These are phyloP conservation scores for Trichodelitschia bisporula DNA, from an alignment of 495 filamentous ascomycete genomes.

Conservation along the genomic window DNA sequence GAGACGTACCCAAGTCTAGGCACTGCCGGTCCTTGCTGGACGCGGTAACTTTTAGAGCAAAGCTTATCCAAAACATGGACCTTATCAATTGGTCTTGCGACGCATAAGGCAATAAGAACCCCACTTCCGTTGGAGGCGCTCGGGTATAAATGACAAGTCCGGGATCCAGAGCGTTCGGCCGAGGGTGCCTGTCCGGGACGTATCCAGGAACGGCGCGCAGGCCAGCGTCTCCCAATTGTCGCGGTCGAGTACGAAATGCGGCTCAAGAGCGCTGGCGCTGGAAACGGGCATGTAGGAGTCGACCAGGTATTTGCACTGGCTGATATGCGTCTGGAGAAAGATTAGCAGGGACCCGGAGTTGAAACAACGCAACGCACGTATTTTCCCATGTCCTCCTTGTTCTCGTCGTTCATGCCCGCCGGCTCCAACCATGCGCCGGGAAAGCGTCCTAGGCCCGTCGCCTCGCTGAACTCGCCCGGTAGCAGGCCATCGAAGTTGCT, in stretches of 20 bases:
- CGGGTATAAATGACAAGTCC: conserved; percentile 41
- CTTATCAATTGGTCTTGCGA: too few relatives aligned
- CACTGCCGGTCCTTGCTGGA: too few relatives aligned
- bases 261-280: conserved; percentile 33
- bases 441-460: conserved; percentile 33
- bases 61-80: too few relatives aligned
- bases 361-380: conserved; percentile 30
- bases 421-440: conserved; percentile 60
- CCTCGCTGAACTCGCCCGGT: conserved; percentile 72
- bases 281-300: conserved; percentile 55
- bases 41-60: too few relatives aligned
- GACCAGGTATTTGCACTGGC: conserved; percentile 57
- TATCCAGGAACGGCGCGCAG: conserved; percentile 63
- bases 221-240: conserved; percentile 47
- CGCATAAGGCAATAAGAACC: conserved; percentile 60
- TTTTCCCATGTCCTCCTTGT: conserved; percentile 68
- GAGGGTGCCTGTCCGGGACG: conserved; percentile 41
- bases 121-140: conserved; percentile 45
- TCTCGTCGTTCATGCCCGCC: conserved; percentile 76
- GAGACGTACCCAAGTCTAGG: too few relatives aligned
- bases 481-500: conserved; percentile 76
- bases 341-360: background rate
- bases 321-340: conserved; percentile 21
- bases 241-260: conserved; percentile 43
- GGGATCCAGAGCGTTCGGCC: conserved; percentile 75